Evolutionary conservation across 495 filamentous ascomycete species (phyloP).

Genomic region (Massariosphaeria phaeospora): DNA sequence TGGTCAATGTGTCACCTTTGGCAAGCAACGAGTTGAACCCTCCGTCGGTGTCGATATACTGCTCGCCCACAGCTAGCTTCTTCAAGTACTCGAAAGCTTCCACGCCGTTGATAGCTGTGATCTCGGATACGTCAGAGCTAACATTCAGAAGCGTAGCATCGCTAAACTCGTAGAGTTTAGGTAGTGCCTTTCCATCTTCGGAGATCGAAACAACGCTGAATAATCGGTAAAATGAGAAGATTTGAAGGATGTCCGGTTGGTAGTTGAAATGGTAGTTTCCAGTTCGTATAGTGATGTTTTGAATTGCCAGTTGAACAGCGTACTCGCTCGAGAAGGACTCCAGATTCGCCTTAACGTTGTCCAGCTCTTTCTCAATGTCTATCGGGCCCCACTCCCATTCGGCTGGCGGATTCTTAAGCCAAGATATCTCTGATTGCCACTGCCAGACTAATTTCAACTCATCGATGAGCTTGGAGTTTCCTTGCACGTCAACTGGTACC

Average conservation of each 20-base stretch:
- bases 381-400: slow-evolving; percentile 44
- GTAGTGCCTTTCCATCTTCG: slow-evolving; percentile 18
- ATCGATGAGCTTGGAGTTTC: slow-evolving; percentile 42
- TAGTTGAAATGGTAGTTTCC: slow-evolving; percentile 47
- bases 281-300: slow-evolving; percentile 39
- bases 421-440: slow-evolving; percentile 44
- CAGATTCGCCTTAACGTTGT: slow-evolving; percentile 39
- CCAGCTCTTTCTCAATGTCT: slow-evolving; percentile 43
- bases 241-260: slow-evolving; percentile 42
- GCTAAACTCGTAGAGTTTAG: slow-evolving; percentile 19
- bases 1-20: slow-evolving; percentile 25
- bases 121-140: slow-evolving; percentile 14
- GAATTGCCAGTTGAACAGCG: slow-evolving; percentile 43
- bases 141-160: slow-evolving; percentile 14
- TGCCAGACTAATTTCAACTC: slow-evolving; percentile 43
- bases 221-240: slow-evolving; percentile 5
- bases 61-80: slow-evolving; percentile 33
- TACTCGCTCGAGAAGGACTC: slow-evolving; percentile 43
- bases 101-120: slow-evolving; percentile 39
- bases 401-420: slow-evolving; percentile 43
- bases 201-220: slow-evolving; percentile 15
- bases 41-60: slow-evolving; percentile 43
- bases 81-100: slow-evolving; percentile 37
- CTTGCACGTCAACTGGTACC: slow-evolving; percentile 44
- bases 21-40: slow-evolving; percentile 45